Evolutionary conservation across 129 eudicot species (phyloP).

Genomic region (Silybum marianum): DNA sequence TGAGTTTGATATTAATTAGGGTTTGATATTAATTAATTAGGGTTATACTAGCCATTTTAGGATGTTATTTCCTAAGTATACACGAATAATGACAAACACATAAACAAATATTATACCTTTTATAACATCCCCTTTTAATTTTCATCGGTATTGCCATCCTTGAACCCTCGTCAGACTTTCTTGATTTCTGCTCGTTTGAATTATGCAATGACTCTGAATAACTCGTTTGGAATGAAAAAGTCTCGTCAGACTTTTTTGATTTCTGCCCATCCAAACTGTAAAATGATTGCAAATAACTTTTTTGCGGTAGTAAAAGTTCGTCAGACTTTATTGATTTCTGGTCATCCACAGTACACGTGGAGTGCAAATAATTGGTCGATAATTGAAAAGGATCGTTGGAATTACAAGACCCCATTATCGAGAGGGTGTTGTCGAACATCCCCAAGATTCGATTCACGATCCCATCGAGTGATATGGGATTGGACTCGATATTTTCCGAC

Average conservation of each 20-base stretch:
- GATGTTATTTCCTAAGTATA: background rate
- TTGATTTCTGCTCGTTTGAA: background rate
- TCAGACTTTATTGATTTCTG: background rate
- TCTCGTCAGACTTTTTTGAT: background rate
- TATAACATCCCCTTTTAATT: background rate
- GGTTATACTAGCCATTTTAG: too few species aligned
- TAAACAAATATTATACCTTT: background rate
- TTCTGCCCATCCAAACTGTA: background rate
- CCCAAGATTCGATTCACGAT: constrained; percentile 30
- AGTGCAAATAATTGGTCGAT: constrained; percentile 11
- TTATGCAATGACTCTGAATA: background rate
- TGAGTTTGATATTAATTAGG: background rate
- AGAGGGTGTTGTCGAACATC: constrained; percentile 35
- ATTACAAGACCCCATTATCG: constrained; percentile 16
- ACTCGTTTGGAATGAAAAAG: background rate
- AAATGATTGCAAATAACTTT: background rate
- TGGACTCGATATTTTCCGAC: background rate
- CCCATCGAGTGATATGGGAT: constrained; percentile 18
- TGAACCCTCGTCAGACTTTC: background rate
- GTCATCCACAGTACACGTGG: background rate
- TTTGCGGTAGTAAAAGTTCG: background rate
- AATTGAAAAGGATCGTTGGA: constrained; percentile 26
- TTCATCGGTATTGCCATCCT: background rate
- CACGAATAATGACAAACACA: too few species aligned
- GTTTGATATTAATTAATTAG: too few species aligned